Evolutionary conservation across 2,329 filamentous ascomycete genomes (phyloP).

Genomic region (Periconia digitata): DNA sequence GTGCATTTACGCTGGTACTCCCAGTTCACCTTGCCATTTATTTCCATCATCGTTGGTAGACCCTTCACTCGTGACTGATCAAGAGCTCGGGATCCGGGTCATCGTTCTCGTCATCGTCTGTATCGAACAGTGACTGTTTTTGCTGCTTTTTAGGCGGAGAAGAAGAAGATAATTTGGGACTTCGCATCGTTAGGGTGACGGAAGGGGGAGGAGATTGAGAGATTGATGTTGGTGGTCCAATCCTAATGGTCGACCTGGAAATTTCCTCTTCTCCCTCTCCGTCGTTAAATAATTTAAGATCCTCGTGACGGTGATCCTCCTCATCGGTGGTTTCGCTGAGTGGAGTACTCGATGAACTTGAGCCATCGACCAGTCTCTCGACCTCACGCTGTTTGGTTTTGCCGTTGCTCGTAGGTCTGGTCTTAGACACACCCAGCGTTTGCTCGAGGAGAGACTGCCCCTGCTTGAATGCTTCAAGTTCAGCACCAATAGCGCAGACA

Average conservation of each 20-base stretch:
- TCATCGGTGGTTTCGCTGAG: neutral
- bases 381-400: constrained; percentile 25
- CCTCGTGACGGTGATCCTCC: neutral
- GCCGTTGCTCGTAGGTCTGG: constrained; percentile 27
- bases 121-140: constrained; percentile 37
- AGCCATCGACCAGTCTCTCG: constrained; percentile 20
- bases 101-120: constrained; percentile 49
- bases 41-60: neutral
- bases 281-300: constrained; percentile 16
- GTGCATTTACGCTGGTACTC: no score
- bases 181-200: constrained; percentile 10
- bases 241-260: constrained; percentile 34
- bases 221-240: constrained; percentile 4
- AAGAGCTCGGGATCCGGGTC: constrained; percentile 54
- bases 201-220: neutral
- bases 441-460: constrained; percentile 59
- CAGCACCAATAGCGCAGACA: constrained; percentile 74
- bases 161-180: constrained; percentile 27
- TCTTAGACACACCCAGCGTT: no score
- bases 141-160: constrained; percentile 24
- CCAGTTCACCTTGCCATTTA: no score
- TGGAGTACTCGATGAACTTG: constrained; percentile 7
- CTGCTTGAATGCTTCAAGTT: constrained; percentile 66
- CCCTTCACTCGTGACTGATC: constrained; percentile 46
- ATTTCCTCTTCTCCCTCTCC: constrained; percentile 25